Evolutionary conservation across 108 stramenopile species (phyloP), one percentile per base, ranked within the genome.

Genomic region (Cyclotella cryptica): DNA sequence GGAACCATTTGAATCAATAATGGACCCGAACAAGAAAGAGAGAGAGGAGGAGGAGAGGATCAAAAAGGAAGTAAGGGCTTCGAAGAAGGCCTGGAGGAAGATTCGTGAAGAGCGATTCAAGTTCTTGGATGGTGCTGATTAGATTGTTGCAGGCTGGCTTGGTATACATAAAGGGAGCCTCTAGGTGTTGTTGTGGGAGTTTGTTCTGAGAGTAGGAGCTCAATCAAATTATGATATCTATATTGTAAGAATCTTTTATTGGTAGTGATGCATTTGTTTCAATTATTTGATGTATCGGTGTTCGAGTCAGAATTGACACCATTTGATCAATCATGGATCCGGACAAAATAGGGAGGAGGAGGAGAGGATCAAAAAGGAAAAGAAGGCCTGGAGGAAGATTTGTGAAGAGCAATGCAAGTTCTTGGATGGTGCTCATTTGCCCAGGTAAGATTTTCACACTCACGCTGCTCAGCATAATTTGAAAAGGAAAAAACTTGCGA

Each of bases 1-100:
- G 29, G 93, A 92, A 69, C 91, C 90, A 24, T 83, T 87, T 27
- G 91, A 92, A 55, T 86, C 89, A 74, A 93, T 95, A 40, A 79
- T 91, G 82, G 94, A 95, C 58, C 94, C 92, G 43, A 93, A 90
- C 67, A 89, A 87, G 80, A 92, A 93, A 63, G 92, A 95, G 66
- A 81, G 92, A 22, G 94, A 95, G 81, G 88, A 93, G 59, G 94
- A 95, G 69, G 86, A 91, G 66, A 81, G 82, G 41, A 77, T 90
- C 28, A 86, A 87, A 65, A 89, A 90, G 72, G 94, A 95, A 70
- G 92, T 93, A 27, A 87, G 84, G 49, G 89, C 89, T 21, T 87
- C 87, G 22, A 95, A 95, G 63, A 88, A 87, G 78, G 81, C 80
- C 28, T 95, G 94, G 94, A 75, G 92, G 29, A 85, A 70, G 66